A percentile compares a stretch with the other conserved stretches of the same genome.
These are phyloP conservation scores for Trichoderma brevicompactum DNA, from an alignment of 2,329 filamentous ascomycete species.

Conservation along the genomic window DNA sequence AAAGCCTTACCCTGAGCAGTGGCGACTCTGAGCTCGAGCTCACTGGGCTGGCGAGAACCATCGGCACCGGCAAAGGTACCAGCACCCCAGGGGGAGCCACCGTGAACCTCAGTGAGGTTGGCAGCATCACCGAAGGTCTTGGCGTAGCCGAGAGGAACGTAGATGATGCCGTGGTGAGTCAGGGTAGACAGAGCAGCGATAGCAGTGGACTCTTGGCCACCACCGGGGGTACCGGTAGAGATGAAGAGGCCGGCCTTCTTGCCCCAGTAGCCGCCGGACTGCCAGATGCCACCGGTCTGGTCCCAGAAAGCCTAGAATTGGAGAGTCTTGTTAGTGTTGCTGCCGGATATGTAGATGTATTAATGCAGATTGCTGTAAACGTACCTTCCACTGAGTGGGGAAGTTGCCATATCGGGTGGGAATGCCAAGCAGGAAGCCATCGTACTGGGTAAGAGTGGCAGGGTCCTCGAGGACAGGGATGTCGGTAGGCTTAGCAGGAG, in stretches of 20 bases:
- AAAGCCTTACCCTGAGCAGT: conserved; percentile 83
- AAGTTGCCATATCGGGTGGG: conserved; percentile 97
- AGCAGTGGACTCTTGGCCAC: conserved; percentile 90
- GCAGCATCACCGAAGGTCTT: conserved; percentile 71
- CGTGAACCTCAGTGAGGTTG: conserved; percentile 78
- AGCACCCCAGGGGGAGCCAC: conserved; percentile 89
- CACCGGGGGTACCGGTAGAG: conserved; percentile 80
- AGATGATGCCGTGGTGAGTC: conserved; percentile 92
- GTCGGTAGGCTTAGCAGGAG: conserved; percentile 72
- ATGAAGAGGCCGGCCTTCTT: conserved; percentile 93
- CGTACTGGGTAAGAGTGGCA: conserved; percentile 70
- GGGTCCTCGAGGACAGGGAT: conserved; percentile 67
- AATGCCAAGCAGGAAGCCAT: conserved; percentile 90
- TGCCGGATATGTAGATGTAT: not conserved
- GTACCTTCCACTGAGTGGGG: conserved; percentile 87
- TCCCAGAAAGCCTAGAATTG: conserved; percentile 74
- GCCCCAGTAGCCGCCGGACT: conserved; percentile 74
- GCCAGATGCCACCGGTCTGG: conserved; percentile 84
- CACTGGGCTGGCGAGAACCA: conserved; percentile 79
- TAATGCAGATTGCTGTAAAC: not conserved
- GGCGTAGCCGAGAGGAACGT: conserved; percentile 93
- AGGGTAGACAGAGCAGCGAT: conserved; percentile 83
- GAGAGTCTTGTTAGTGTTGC: not conserved
- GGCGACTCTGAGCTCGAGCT: conserved; percentile 78
- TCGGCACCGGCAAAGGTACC: conserved; percentile 83